Conservation (phyloP, 768 basidiomycete species). For the Boletales sp. region DNA sequence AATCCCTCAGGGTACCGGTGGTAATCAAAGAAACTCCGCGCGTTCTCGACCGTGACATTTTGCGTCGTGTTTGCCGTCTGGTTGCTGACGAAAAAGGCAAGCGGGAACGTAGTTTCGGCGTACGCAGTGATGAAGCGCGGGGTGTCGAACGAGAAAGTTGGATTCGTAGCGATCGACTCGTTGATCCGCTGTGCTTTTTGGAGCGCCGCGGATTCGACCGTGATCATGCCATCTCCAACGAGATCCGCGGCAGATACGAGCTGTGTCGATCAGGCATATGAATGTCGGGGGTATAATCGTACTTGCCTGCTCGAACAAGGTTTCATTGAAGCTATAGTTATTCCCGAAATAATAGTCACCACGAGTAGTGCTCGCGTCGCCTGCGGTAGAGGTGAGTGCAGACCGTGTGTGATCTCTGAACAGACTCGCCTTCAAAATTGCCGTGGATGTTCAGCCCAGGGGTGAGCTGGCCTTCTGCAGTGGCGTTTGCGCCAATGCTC, state of each 20-base stretch:
- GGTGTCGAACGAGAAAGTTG: slow-evolving; percentile 20
- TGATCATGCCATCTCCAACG: slow-evolving; percentile 18
- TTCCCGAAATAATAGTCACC: slow-evolving; percentile 24
- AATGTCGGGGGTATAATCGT: not conserved
- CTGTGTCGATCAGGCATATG: slow-evolving; percentile 4
- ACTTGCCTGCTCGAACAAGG: slow-evolving; percentile 18
- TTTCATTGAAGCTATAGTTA: slow-evolving; percentile 25
- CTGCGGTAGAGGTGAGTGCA: slow-evolving; percentile 3
- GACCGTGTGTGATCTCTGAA: not conserved
- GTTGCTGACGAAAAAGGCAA: slow-evolving; percentile 24
- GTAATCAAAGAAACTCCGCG: slow-evolving; percentile 17
- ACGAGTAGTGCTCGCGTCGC: slow-evolving; percentile 24
- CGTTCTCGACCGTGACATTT: slow-evolving; percentile 8
- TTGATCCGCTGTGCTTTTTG: slow-evolving; percentile 22
- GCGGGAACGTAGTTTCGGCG: slow-evolving; percentile 19
- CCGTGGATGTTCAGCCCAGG: slow-evolving; percentile 16
- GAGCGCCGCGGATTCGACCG: slow-evolving; percentile 20
- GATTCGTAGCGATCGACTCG: slow-evolving; percentile 24
- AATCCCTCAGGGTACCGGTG: slow-evolving; percentile 19
- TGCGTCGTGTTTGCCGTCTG: slow-evolving; percentile 17
- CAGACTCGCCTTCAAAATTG: slow-evolving; percentile 20
- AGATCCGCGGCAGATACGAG: slow-evolving; percentile 15
- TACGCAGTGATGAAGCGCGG: slow-evolving; percentile 20
- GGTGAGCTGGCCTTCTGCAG: slow-evolving; percentile 6
- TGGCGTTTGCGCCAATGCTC: slow-evolving; percentile 24